phyloP scores from a whole-genome alignment of 2,329 filamentous ascomycete genomes.

The Verticillium longisporum region DNA sequence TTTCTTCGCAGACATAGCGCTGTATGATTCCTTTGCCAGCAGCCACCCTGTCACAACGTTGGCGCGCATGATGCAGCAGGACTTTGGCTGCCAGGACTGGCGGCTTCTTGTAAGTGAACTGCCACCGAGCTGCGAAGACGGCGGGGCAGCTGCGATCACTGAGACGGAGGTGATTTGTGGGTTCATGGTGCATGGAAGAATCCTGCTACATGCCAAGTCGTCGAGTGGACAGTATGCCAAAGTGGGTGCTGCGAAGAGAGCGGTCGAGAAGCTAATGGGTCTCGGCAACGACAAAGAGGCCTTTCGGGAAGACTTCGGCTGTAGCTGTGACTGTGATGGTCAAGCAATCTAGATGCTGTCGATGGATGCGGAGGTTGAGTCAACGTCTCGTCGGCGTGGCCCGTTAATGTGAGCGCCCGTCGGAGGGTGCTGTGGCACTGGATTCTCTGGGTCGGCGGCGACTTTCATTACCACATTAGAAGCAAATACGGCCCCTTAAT shows the following conservation, averaged over 20 bases:
- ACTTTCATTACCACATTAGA: too few relatives aligned
- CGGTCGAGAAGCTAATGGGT: constrained; percentile 38
- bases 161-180: constrained; percentile 58
- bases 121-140: constrained; percentile 31
- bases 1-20: constrained; percentile 78
- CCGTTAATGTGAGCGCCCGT: too few relatives aligned
- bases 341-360: neutral
- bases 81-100: constrained; percentile 58
- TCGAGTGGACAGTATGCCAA: constrained; percentile 69
- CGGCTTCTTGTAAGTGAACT: constrained; percentile 47
- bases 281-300: constrained; percentile 37
- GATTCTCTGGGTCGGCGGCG: too few relatives aligned
- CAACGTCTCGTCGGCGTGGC: too few relatives aligned
- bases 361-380: neutral
- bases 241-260: constrained; percentile 54
- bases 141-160: constrained; percentile 28
- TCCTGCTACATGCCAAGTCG: constrained; percentile 55
- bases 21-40: constrained; percentile 83
- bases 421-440: too few relatives aligned
- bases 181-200: constrained; percentile 66
- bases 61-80: constrained; percentile 52
- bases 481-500: too few relatives aligned
- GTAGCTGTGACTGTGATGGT: constrained; percentile 44
- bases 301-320: constrained; percentile 55
- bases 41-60: constrained; percentile 78